Evolutionary conservation across 2,329 filamentous ascomycete species (phyloP), one percentile per base, ranked within the genome.

Genomic region (Teratosphaeria nubilosa): DNA sequence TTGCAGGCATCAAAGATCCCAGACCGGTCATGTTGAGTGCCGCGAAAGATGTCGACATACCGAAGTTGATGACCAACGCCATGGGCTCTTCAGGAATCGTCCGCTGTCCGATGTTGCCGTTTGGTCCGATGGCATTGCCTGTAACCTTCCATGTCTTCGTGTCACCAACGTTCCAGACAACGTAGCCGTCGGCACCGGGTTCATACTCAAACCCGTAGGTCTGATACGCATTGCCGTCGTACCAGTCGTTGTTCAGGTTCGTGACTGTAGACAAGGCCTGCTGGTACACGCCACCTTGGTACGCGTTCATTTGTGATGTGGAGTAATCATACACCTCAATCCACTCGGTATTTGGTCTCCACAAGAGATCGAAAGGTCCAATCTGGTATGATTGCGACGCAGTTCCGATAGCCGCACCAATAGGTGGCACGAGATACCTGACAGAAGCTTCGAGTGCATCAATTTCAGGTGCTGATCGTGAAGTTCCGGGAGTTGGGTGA

Each of bases 401-500:
- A 22, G 77, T 64, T 37, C 85, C 85, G 54, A 86, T 77, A 34
- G 60, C 66, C n/a, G 76, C 76, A 32, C 74, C 75, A 22, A 77
- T 68, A n/a, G 75, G 74, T 45, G 76, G 73, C 16, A 80, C 78
- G 25, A 85, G 66, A 20, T 76, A 75, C 5, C 72, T 74, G 14
- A 84, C 82, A 64, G 80, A 86, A n/a, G 83, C 86, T 77, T 89
- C 86, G 50, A 89, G 75, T 13, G 80, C 84, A 78, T 89, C 86
- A 60, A 89, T 87, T 76, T 89, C 86, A 0, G 86, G 86, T 1
- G 85, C 83, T 59, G 82, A 82, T 25, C 86, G 80, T 55, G 85
- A 86, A 53, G 76, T 83, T 14, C 86, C 86, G 7, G 81, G 81
- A 24, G 74, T 82, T 4, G 86, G 86, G 67, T 89, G 86, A 64